phyloP scores from a whole-genome alignment of 1,284 basidiomycete species.

The Trichosporon ovoides region DNA sequence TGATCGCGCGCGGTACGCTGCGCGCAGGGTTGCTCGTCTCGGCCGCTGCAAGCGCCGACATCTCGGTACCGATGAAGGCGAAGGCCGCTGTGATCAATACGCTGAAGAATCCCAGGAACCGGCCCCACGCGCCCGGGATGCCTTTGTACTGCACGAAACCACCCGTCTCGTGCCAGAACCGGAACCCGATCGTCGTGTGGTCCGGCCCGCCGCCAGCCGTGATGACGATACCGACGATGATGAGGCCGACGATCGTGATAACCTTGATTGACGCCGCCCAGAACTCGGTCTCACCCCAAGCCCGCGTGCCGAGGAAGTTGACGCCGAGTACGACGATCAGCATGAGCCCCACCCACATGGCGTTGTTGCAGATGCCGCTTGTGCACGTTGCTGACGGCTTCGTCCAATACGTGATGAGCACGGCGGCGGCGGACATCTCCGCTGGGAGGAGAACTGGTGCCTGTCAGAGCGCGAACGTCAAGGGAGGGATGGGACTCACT shows the following conservation, averaged over 20 bases:
- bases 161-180: conserved; percentile 51
- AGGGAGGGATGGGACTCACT: conserved; percentile 34
- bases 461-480: not conserved
- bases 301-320: conserved; percentile 36
- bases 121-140: conserved; percentile 51
- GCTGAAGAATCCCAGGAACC: conserved; percentile 27
- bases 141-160: conserved; percentile 49
- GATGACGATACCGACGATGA: conserved; percentile 61
- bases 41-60: conserved; percentile 49
- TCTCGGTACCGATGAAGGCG: conserved; percentile 35
- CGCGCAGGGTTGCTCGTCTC: conserved; percentile 59
- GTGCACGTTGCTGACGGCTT: conserved; percentile 11
- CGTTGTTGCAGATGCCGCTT: conserved; percentile 46
- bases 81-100: conserved; percentile 16
- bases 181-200: conserved; percentile 47
- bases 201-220: conserved; percentile 51
- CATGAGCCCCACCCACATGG: conserved; percentile 37
- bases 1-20: conserved; percentile 70
- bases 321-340: conserved; percentile 56
- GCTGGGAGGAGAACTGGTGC: conserved; percentile 60
- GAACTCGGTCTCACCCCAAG: conserved; percentile 48
- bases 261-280: conserved; percentile 66
- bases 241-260: conserved; percentile 59
- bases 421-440: conserved; percentile 70
- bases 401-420: conserved; percentile 71